Base-by-base conservation (phyloP, 2,329 filamentous ascomycete species). In the Hypomyces rosellus region DNA sequence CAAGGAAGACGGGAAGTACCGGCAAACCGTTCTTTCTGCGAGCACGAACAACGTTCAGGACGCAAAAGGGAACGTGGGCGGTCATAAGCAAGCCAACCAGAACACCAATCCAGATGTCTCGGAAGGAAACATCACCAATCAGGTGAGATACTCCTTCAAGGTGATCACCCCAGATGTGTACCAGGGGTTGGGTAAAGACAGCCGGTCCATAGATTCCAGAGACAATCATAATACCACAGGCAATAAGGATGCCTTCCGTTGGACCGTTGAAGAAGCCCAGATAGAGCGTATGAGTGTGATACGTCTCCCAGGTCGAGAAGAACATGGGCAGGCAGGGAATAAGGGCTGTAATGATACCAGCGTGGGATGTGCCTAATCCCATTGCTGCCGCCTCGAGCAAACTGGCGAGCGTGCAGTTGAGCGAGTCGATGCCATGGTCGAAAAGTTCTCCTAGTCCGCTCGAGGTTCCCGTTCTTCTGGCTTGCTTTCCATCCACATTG, bases 281-380 rank as follows among this genome's bases (percentile, higher is more conserved):
- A 69, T 96, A 99, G 5, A 99, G 75, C 0, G 93, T 97, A 68
- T 99, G 93, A 5, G 93, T 96, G 71, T 99, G 93, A 68, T 96
- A 99, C 1, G 93, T 99, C 72, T 99, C 93, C 93, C 93, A 99
- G 2, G 93, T 99, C 3, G 92, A 96, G 73, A 99, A 96, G 76
- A 96, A 99, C 93, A 99, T 99, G 53, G 93, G 89, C 41, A 99
- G 74, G 60, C 90, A 95, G 1, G 93, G 93, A 54, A 92, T 84
- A 40, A 99, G 75, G 2, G 91, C 90, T 1, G 93, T 97, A 66
- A 96, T 95, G 51, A 93, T 86, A 57, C 93, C 93, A 16, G 89
- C 82, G 56, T 84, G 85, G 15, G 88, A 89, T 4, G 88, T 82
- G 38, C 93, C 93, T 46, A 96, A 79, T 22, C 88, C 92, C 86